phyloP scores from a whole-genome alignment of 2,329 filamentous ascomycete species.

The Apiospora kogelbergensis region DNA sequence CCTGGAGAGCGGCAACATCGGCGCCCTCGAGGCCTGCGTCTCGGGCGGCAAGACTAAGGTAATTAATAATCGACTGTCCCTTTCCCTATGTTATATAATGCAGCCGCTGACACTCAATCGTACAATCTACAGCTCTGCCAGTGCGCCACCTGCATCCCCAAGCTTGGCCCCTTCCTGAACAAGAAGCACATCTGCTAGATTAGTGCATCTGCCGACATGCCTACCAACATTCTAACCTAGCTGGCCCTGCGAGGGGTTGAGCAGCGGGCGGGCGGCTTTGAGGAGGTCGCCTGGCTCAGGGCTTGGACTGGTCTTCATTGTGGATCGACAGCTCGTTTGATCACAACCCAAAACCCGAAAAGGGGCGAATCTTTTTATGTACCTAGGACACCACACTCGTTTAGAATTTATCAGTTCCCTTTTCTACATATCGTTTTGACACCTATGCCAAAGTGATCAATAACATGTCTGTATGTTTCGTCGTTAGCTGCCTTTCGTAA shows the following conservation, averaged over 20 bases:
- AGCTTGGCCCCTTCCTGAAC: not conserved
- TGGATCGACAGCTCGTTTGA: not conserved
- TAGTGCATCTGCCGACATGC: not conserved
- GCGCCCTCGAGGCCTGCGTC: not conserved
- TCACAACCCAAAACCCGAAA: not conserved
- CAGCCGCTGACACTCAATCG: not conserved
- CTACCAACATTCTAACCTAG: not conserved
- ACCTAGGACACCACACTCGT: slow-evolving; percentile 4
- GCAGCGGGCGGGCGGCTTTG: not conserved
- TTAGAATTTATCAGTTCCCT: not conserved
- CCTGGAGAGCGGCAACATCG: not conserved
- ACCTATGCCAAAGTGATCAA: too few relatives aligned
- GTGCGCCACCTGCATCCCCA: not conserved
- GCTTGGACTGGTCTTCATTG: not conserved
- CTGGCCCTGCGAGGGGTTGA: too few relatives aligned
- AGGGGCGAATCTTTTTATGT: not conserved
- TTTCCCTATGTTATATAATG: not conserved
- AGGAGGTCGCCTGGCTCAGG: not conserved
- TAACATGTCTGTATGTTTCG: too few relatives aligned
- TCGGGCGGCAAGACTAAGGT: not conserved
- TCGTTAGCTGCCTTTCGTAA: too few relatives aligned
- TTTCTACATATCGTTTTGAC: too few relatives aligned
- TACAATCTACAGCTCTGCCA: not conserved
- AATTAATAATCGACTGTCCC: not conserved
- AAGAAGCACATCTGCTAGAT: not conserved